Base-by-base conservation (phyloP, 2,329 filamentous ascomycete genomes). In the Exophiala spinifera region DNA sequence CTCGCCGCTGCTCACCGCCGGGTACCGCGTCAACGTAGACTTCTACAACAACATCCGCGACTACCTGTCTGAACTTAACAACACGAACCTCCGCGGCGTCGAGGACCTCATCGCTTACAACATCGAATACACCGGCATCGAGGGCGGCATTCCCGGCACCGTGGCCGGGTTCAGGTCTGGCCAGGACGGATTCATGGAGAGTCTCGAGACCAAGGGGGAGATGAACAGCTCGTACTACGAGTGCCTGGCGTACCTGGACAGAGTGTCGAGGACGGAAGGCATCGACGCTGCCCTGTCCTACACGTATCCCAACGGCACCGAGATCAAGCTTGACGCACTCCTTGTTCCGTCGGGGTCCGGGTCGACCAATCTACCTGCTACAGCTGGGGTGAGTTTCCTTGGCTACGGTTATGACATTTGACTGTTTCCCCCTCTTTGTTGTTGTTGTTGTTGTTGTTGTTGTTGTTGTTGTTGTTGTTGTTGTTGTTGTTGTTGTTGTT, bases 301-400 rank as follows among this genome's bases (percentile, higher is more conserved):
- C 43, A 45, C 20, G 14, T 45, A 45, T 21, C 43, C 67, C 1
- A 46, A 31, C 31, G 46, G 46, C 34, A 49, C 19, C 14, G 21
- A 21, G 6, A 61, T 55, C 7, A 56, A 70, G 19, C 72, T 90
- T 1, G 78, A 83, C 52, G 87, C 80, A 1, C 74, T 91, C 2
- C 74, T 91, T 1, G 84, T 88, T 0, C 87, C 87, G 4, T 76
- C 85, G 0, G 82, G 87, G 63, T 83, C 86, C 3, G 86, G 79
- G 0, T 84, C 88, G 67, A 80, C 81, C 3, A 83, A 88, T 69
- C 6, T 88, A 54, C 84, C 86, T 0, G 87, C 87, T 0, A 85
- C 89, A 69, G 87, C 87, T 4, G 86, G 87, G 28, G 28, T 31
- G 28, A 31, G 28, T 31, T 31, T 31, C 11, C 28, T 10, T 31